Conservation (phyloP, 352 stramenopile genomes). For the Plasmopara viticola region DNA sequence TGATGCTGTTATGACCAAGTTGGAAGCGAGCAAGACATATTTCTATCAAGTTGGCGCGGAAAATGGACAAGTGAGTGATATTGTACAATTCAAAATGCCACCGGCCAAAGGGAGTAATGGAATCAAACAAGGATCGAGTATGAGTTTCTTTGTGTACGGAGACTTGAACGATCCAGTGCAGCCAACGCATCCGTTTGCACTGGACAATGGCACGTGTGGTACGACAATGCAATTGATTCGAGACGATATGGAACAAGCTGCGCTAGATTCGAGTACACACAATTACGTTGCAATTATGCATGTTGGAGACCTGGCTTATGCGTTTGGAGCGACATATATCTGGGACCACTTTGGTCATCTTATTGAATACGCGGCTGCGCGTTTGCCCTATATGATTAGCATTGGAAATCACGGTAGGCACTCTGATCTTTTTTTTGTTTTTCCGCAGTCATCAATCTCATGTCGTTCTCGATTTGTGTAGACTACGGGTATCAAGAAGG, state of each 20-base stretch:
- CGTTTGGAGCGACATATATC: constrained; percentile 51
- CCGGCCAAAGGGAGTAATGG: constrained; percentile 19
- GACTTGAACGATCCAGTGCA: constrained; percentile 44
- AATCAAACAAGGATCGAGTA: constrained; percentile 19
- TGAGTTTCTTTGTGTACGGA: constrained; percentile 71
- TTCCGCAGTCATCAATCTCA: too few species aligned
- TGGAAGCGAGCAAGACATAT: constrained; percentile 27
- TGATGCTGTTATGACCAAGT: constrained; percentile 33
- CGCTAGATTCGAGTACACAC: constrained; percentile 25
- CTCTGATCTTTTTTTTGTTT: too few species aligned
- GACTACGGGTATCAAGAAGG: constrained; percentile 46
- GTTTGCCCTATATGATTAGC: constrained; percentile 75
- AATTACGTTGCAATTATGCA: constrained; percentile 70
- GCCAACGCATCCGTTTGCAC: constrained; percentile 24
- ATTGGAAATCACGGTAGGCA: constrained; percentile 44
- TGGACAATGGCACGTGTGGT: constrained; percentile 24
- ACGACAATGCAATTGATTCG: constrained; percentile 35
- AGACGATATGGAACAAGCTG: constrained; percentile 26
- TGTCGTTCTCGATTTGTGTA: not conserved
- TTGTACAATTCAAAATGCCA: constrained; percentile 27
- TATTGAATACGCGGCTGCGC: constrained; percentile 66
- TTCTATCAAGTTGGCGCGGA: constrained; percentile 32
- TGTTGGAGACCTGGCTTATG: constrained; percentile 78
- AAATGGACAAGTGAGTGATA: constrained; percentile 23
- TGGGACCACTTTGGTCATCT: constrained; percentile 85